Percentiles rank a stretch among this genome's conserved stretches.
These are phyloP conservation scores for Hamigera avellanea DNA, from an alignment of 495 filamentous ascomycete species.

Conservation along the genomic window DNA sequence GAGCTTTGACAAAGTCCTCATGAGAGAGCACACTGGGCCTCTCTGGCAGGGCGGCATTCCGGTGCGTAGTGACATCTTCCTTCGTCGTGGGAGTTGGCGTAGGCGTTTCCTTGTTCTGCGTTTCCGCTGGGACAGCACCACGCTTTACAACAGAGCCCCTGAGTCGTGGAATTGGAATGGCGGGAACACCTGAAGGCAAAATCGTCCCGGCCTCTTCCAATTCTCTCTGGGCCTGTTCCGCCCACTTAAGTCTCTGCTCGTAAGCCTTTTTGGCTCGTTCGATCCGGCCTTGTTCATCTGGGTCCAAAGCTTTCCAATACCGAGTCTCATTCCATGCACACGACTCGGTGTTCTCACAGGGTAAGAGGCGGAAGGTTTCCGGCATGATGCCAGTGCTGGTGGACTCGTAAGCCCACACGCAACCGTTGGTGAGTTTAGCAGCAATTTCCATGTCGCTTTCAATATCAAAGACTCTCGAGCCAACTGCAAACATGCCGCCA, in stretches of 20 bases:
- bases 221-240: neutral
- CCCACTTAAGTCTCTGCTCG: slow-evolving; percentile 15
- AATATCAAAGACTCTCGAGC: slow-evolving; percentile 74
- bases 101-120: neutral
- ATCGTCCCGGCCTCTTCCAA: neutral
- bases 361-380: slow-evolving; percentile 53
- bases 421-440: slow-evolving; percentile 76
- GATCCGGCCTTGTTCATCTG: slow-evolving; percentile 23
- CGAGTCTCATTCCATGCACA: slow-evolving; percentile 70
- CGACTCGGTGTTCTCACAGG: slow-evolving; percentile 50
- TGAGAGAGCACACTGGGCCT: slow-evolving; percentile 39
- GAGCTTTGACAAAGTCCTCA: slow-evolving; percentile 48
- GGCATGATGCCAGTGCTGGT: slow-evolving; percentile 86
- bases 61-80: neutral
- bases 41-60: slow-evolving; percentile 6
- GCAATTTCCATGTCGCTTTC: slow-evolving; percentile 73
- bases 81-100: neutral
- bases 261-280: slow-evolving; percentile 15
- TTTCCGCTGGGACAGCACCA: neutral
- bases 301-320: slow-evolving; percentile 49
- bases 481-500: slow-evolving; percentile 89
- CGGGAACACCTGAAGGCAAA: neutral
- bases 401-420: slow-evolving; percentile 83
- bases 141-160: neutral
- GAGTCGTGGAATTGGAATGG: neutral